These are phyloP conservation scores for Artemisia argyi DNA, from an alignment of 129 eudicot genomes.

Conservation along the genomic window DNA sequence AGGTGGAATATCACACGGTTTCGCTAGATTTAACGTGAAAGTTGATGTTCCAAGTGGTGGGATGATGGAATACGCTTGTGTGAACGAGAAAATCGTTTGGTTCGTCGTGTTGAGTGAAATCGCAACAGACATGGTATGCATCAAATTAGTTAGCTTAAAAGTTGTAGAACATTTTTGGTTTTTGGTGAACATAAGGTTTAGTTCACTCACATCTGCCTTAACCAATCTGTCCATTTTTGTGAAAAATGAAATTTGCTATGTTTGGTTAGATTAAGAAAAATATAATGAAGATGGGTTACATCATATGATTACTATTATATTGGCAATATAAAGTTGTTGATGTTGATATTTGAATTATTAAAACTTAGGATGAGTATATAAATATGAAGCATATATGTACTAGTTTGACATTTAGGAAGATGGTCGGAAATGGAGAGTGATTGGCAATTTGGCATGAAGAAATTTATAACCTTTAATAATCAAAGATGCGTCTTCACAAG, in stretches of 20 bases:
- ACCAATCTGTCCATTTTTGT: constrained; percentile 69
- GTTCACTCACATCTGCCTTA: constrained; percentile 56
- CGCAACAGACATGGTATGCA: constrained; percentile 92
- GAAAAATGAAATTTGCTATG: background rate
- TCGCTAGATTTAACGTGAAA: constrained; percentile 41
- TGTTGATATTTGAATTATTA: constrained; percentile 6
- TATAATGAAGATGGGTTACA: constrained; percentile 4
- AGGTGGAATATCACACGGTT: constrained; percentile 56
- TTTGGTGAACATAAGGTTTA: constrained; percentile 40
- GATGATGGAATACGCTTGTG: constrained; percentile 44
- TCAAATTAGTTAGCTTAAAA: constrained; percentile 64
- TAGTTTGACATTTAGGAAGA: constrained; percentile 29
- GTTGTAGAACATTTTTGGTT: constrained; percentile 42
- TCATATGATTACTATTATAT: constrained; percentile 12
- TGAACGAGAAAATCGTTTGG: constrained; percentile 47
- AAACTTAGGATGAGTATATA: background rate
- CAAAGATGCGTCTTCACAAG: background rate
- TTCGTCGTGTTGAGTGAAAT: constrained; percentile 62
- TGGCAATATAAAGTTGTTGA: constrained; percentile 12
- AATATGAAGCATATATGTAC: background rate
- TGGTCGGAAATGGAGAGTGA: constrained; percentile 5
- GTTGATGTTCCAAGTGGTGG: constrained; percentile 64
- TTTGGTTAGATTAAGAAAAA: constrained; percentile 12
- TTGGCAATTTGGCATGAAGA: constrained; percentile 7
- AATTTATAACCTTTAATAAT: background rate